Evolutionary conservation across 257 asterid species (phyloP).

Genomic region (Przewalskia tangutica): DNA sequence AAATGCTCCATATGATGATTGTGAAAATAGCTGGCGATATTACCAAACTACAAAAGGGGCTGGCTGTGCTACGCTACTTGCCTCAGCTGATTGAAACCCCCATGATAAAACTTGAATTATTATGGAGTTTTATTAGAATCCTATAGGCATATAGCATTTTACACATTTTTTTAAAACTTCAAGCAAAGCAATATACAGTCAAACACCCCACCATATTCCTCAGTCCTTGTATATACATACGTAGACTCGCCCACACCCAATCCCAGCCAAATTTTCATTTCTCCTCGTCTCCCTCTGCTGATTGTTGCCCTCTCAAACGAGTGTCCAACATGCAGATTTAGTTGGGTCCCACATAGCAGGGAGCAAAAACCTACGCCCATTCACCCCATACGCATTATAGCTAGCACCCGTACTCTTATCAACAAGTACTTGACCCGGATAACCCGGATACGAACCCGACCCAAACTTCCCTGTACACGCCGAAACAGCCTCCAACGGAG

Average conservation of each 20-base stretch:
- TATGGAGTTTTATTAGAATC: not conserved
- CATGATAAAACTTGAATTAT: not conserved
- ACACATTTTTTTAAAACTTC: slow-evolving; percentile 1
- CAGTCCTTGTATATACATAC: slow-evolving; percentile 20
- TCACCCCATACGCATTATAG: slow-evolving; percentile 60
- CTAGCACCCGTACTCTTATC: slow-evolving; percentile 54
- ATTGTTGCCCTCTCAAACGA: slow-evolving; percentile 25
- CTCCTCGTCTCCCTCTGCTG: too few species aligned
- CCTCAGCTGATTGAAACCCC: too few species aligned
- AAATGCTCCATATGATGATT: too few species aligned
- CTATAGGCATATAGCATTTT: not conserved
- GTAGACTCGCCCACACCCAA: slow-evolving; percentile 14
- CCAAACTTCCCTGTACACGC: slow-evolving; percentile 72
- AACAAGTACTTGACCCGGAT: slow-evolving; percentile 39
- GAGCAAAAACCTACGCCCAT: slow-evolving; percentile 54
- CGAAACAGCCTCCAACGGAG: slow-evolving; percentile 75
- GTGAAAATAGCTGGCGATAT: too few species aligned
- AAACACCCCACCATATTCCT: slow-evolving; percentile 3
- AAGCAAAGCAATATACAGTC: slow-evolving; percentile 25
- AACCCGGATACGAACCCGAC: slow-evolving; percentile 69
- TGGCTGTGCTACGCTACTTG: too few species aligned
- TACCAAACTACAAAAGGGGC: too few species aligned
- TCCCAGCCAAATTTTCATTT: not conserved
- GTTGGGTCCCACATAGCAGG: slow-evolving; percentile 93
- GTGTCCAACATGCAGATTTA: slow-evolving; percentile 53